These are phyloP conservation scores for Fusarium solani-melongenae DNA, from an alignment of 2,329 filamentous ascomycete genomes.

Conservation along the genomic window DNA sequence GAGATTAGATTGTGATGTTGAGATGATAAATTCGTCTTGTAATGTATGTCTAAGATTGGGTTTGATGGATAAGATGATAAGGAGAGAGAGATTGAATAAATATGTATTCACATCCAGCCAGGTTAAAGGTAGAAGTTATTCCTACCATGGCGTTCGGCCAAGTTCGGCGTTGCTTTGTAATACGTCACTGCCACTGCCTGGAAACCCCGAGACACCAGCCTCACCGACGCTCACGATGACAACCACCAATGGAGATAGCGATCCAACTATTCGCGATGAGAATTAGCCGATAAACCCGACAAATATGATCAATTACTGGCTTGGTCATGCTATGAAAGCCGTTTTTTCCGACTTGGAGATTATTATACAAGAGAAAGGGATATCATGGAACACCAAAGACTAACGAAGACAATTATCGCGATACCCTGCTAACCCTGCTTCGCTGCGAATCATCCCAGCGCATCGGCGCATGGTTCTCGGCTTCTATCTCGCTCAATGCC, in stretches of 20 bases:
- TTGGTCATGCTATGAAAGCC: not conserved
- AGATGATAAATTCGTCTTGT: not conserved
- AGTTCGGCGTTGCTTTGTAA: slow-evolving; percentile 56
- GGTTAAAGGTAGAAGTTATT: not conserved
- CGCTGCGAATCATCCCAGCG: not conserved
- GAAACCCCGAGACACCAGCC: too few relatives aligned
- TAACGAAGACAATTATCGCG: not conserved
- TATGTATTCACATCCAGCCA: not conserved
- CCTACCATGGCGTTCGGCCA: slow-evolving; percentile 36
- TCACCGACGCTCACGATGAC: not conserved
- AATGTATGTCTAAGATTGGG: not conserved
- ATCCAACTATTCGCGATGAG: not conserved
- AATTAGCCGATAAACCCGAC: not conserved
- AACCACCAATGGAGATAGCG: not conserved
- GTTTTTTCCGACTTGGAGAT: not conserved
- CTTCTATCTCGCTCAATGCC: not conserved
- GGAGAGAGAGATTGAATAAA: slow-evolving; percentile 1
- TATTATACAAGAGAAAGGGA: not conserved
- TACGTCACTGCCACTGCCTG: slow-evolving; percentile 48
- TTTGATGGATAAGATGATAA: slow-evolving; percentile 5
- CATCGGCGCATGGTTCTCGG: not conserved
- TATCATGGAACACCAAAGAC: not conserved
- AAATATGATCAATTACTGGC: not conserved
- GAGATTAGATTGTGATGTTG: not conserved
- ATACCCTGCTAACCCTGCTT: not conserved